These are phyloP conservation scores for Podosphaera xanthii DNA, from an alignment of 2,329 filamentous ascomycete species.

Conservation along the genomic window DNA sequence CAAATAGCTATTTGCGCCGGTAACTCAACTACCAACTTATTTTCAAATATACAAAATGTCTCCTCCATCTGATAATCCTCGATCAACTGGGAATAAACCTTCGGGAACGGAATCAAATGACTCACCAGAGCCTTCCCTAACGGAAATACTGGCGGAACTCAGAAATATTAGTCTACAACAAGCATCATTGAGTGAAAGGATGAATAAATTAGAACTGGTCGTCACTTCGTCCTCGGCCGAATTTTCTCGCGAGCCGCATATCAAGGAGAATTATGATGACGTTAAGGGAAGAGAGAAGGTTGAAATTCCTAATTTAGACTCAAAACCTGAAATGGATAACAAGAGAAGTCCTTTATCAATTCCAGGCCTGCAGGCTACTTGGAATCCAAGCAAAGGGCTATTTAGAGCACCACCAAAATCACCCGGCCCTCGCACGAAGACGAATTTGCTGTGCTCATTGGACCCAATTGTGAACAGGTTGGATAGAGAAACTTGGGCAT, in stretches of 20 bases:
- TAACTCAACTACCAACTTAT: not conserved
- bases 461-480: not conserved
- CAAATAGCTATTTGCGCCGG: not conserved
- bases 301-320: not conserved
- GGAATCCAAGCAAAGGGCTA: no score
- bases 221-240: not conserved
- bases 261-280: not conserved
- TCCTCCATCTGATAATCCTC: no score
- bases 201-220: not conserved
- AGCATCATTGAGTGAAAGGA: no score
- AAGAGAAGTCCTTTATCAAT: not conserved
- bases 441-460: no score
- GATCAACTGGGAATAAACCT: no score
- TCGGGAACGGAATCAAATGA: no score
- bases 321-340: not conserved
- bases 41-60: not conserved
- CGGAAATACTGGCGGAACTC: no score
- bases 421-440: no score
- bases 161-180: no score
- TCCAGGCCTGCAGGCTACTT: not conserved
- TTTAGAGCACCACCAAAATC: no score
- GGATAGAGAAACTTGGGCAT: not conserved
- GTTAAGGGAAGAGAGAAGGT: no score
- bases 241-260: not conserved
- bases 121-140: no score